A percentile compares a stretch with the other conserved stretches of the same genome.
phyloP scores from a whole-genome alignment of 2,329 filamentous ascomycete genomes.

The Endoconidiophora laricicola region DNA sequence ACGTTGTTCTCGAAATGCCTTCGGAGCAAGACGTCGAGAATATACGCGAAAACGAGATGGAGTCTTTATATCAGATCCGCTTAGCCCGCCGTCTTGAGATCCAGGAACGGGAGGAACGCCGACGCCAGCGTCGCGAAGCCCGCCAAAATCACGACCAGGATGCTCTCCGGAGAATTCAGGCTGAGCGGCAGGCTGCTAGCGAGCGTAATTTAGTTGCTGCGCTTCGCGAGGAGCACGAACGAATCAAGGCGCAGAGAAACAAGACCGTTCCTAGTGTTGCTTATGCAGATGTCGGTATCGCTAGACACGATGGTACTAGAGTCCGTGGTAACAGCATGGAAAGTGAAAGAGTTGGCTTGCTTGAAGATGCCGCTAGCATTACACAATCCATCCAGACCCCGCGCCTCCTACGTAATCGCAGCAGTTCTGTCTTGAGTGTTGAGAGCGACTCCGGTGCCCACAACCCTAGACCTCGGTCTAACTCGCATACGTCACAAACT shows the following conservation, averaged over 20 bases:
- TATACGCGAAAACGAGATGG: constrained; percentile 79
- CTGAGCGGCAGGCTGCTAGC: constrained; percentile 32
- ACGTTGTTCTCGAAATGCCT: constrained; percentile 74
- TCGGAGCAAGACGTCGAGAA: constrained; percentile 63
- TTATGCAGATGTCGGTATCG: constrained; percentile 61
- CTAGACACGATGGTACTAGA: constrained; percentile 60
- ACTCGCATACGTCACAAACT: constrained; percentile 18
- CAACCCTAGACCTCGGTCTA: constrained; percentile 20
- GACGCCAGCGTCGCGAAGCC: constrained; percentile 53
- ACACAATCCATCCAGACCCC: constrained; percentile 20
- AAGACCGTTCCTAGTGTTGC: constrained; percentile 58
- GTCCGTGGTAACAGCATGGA: constrained; percentile 57
- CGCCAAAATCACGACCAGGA: constrained; percentile 51
- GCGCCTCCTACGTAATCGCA: constrained; percentile 28
- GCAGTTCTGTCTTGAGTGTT: constrained; percentile 40
- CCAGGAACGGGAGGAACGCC: constrained; percentile 61
- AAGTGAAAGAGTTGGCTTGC: constrained; percentile 52
- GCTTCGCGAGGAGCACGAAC: constrained; percentile 36
- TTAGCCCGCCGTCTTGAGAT: constrained; percentile 58
- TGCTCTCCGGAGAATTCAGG: constrained; percentile 50
- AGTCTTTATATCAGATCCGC: constrained; percentile 78
- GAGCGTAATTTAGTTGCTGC: constrained; percentile 40
- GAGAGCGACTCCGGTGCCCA: constrained; percentile 25
- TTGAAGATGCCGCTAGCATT: constrained; percentile 56
- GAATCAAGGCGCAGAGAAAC: constrained; percentile 40